A percentile compares a stretch with the other conserved stretches of the same genome.
Conservation (phyloP, 768 basidiomycete genomes). For the Crucibulum laeve region DNA sequence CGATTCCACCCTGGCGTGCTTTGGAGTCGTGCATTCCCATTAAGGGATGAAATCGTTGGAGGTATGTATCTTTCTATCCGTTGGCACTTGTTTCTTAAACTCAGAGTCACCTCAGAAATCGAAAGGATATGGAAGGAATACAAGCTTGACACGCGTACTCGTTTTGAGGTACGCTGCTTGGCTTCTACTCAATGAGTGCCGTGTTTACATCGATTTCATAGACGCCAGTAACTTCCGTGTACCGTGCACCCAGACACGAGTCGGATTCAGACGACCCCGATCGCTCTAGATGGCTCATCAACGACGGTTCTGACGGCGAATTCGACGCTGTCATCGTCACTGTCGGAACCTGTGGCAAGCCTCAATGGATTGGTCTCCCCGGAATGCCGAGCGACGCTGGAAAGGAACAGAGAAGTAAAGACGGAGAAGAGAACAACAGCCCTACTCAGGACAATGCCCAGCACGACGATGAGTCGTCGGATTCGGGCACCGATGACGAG, state of each 20-base stretch:
- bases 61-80: conserved; percentile 18
- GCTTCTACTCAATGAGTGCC: too few relatives aligned
- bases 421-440: neutral
- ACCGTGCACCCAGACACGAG: conserved; percentile 13
- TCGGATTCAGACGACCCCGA: conserved; percentile 12
- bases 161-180: conserved; percentile 37
- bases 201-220: too few relatives aligned
- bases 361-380: conserved; percentile 36
- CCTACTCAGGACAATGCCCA: conserved; percentile 6
- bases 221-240: conserved; percentile 33
- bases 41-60: conserved; percentile 43
- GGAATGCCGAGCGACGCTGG: conserved; percentile 34
- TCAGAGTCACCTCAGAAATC: conserved; percentile 24
- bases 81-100: neutral
- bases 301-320: conserved; percentile 38
- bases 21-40: conserved; percentile 42
- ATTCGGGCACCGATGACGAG: neutral
- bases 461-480: neutral
- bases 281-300: conserved; percentile 38
- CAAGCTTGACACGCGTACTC: conserved; percentile 38
- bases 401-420: conserved; percentile 2
- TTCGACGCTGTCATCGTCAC: conserved; percentile 50
- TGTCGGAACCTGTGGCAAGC: conserved; percentile 45
- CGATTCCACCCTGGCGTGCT: conserved; percentile 44
- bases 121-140: conserved; percentile 43